Evolutionary conservation across 2,329 filamentous ascomycete genomes (phyloP).

Genomic region (Phoma sp.): DNA sequence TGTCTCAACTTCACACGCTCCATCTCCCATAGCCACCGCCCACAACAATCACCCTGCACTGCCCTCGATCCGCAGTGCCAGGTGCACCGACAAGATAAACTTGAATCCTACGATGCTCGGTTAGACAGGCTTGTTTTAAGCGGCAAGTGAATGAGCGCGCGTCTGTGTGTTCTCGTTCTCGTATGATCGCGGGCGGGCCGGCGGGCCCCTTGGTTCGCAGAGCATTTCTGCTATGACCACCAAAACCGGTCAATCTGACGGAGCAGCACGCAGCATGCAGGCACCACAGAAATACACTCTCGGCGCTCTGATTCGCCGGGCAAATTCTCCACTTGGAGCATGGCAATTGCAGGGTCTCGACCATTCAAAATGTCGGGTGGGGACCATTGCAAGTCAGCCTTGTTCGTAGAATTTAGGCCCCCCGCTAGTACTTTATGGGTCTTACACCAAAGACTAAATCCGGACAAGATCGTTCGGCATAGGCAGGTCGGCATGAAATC

Average conservation of each 20-base stretch:
- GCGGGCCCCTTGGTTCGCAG: conserved; percentile 22
- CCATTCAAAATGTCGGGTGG: conserved; percentile 11
- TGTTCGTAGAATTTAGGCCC: conserved; percentile 36
- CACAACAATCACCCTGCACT: not conserved
- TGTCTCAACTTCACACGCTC: conserved; percentile 1
- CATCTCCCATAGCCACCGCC: conserved; percentile 10
- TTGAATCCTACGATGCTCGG: conserved; percentile 15
- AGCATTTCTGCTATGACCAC: conserved; percentile 17
- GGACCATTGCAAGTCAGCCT: conserved; percentile 39
- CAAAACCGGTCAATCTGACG: conserved; percentile 19
- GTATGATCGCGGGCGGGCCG: conserved; percentile 18
- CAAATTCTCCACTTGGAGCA: conserved; percentile 6
- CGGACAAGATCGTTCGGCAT: conserved; percentile 9
- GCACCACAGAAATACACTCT: conserved; percentile 12
- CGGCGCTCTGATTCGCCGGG: conserved; percentile 16
- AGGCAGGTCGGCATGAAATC: conserved; percentile 7
- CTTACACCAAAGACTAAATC: conserved; percentile 28
- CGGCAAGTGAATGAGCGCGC: conserved; percentile 16
- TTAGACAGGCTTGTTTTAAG: conserved; percentile 17
- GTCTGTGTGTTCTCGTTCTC: conserved; percentile 14
- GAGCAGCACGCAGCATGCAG: conserved; percentile 22
- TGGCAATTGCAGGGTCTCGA: conserved; percentile 17
- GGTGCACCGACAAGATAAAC: conserved; percentile 4
- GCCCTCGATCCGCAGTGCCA: not conserved
- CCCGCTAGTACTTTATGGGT: conserved; percentile 40